phyloP scores from a whole-genome alignment of 768 basidiomycete species.

The Kwoniella sp. region DNA sequence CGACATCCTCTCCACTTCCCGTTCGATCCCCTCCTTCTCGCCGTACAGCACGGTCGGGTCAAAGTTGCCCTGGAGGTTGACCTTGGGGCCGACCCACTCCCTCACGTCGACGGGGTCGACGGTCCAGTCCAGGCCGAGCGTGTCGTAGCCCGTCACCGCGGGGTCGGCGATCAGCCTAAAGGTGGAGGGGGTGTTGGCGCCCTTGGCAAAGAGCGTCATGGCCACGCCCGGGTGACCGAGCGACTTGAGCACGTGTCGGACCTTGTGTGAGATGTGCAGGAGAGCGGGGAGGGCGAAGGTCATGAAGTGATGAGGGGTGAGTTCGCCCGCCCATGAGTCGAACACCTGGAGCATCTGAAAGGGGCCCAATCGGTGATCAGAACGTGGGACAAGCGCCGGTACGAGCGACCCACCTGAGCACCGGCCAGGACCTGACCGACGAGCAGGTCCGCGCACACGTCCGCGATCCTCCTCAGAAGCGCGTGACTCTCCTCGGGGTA shows the following conservation, averaged over 20 bases:
- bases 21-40: slow-evolving; percentile 77
- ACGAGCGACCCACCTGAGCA: slow-evolving; percentile 67
- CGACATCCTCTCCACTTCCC: slow-evolving; percentile 75
- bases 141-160: slow-evolving; percentile 66
- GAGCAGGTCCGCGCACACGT: slow-evolving; percentile 81
- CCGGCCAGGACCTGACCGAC: slow-evolving; percentile 92
- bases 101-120: slow-evolving; percentile 72
- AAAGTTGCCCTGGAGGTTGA: slow-evolving; percentile 73
- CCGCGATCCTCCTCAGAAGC: slow-evolving; percentile 73
- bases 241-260: slow-evolving; percentile 59
- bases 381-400: not conserved
- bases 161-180: slow-evolving; percentile 60
- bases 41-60: slow-evolving; percentile 85
- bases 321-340: slow-evolving; percentile 91
- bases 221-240: slow-evolving; percentile 62
- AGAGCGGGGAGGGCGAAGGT: slow-evolving; percentile 79
- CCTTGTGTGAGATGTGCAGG: slow-evolving; percentile 64
- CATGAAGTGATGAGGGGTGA: slow-evolving; percentile 80
- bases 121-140: slow-evolving; percentile 87
- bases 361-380: not conserved
- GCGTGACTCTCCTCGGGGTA: slow-evolving; percentile 77
- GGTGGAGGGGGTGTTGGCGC: slow-evolving; percentile 65
- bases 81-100: slow-evolving; percentile 55
- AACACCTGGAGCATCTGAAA: slow-evolving; percentile 87
- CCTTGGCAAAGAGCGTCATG: slow-evolving; percentile 92